Conservation (phyloP, 495 filamentous ascomycete genomes). For the Aspergillus carlsbadensis region DNA sequence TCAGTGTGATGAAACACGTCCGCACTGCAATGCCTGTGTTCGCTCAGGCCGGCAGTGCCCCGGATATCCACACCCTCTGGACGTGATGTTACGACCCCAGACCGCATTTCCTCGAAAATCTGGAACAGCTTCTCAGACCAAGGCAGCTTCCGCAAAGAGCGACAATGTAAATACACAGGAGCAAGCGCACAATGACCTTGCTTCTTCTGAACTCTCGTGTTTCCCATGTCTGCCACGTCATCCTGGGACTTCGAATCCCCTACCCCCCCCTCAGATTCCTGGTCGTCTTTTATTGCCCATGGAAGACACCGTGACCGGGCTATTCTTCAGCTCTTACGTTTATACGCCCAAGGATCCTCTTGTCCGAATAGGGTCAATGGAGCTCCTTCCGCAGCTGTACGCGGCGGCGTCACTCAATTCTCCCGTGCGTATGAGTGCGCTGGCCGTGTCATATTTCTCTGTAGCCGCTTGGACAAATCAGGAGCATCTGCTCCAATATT, state of each 20-base stretch:
- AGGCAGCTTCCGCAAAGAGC: not conserved
- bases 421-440: conserved; percentile 55
- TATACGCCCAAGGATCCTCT: conserved; percentile 31
- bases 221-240: not conserved
- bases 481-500: conserved; percentile 33
- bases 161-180: not conserved
- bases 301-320: conserved; percentile 32
- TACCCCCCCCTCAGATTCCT: conserved; percentile 7
- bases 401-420: conserved; percentile 44
- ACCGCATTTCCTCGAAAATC: conserved; percentile 58
- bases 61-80: conserved; percentile 67
- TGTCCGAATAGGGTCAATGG: conserved; percentile 37
- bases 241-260: not conserved
- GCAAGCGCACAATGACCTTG: not conserved
- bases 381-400: conserved; percentile 56
- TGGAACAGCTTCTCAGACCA: conserved; percentile 11
- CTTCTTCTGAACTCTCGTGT: not conserved
- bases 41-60: conserved; percentile 51
- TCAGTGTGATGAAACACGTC: conserved; percentile 52
- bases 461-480: conserved; percentile 45
- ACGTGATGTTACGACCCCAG: conserved; percentile 66
- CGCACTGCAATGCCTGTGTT: conserved; percentile 48
- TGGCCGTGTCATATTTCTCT: conserved; percentile 58
- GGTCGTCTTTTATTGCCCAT: conserved; percentile 24
- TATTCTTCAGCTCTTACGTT: conserved; percentile 39